Conservation (phyloP, 2,329 filamentous ascomycete genomes). For the Hymenotorrendiella dingleyae region DNA sequence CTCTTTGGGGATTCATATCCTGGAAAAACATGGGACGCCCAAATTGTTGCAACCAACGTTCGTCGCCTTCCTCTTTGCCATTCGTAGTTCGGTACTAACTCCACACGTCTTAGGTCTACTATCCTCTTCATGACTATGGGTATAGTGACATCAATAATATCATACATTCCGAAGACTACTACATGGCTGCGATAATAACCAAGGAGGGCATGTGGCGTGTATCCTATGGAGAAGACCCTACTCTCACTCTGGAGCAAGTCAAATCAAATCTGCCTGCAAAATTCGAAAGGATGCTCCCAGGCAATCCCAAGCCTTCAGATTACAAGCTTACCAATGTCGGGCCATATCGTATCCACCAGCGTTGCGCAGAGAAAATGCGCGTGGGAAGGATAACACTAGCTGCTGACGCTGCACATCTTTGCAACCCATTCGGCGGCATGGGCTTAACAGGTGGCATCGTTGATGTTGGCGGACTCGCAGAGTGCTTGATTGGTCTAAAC, state of each 20-base stretch:
- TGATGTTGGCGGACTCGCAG: conserved; percentile 55
- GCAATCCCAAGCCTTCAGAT: conserved; percentile 49
- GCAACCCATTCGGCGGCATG: conserved; percentile 51
- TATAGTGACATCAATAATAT: conserved; percentile 54
- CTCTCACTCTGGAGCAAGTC: conserved; percentile 48
- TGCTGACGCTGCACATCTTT: conserved; percentile 44
- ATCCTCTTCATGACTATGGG: conserved; percentile 50
- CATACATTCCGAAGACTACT: conserved; percentile 55
- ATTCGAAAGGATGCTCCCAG: conserved; percentile 52
- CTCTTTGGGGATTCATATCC: conserved; percentile 45
- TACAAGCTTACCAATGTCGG: conserved; percentile 49
- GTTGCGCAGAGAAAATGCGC: conserved; percentile 39
- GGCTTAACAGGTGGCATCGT: conserved; percentile 59
- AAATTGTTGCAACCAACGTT: conserved; percentile 47
- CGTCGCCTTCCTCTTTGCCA: not conserved
- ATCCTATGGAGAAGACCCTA: conserved; percentile 53
- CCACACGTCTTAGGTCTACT: conserved; percentile 45
- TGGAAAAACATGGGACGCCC: conserved; percentile 32
- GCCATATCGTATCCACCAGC: conserved; percentile 45
- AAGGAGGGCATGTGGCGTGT: conserved; percentile 55
- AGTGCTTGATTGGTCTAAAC: conserved; percentile 44
- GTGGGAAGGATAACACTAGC: conserved; percentile 40
- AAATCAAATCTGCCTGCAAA: conserved; percentile 45
- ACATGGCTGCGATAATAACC: conserved; percentile 56
- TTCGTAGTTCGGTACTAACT: too few relatives aligned